Conservation (phyloP, 768 basidiomycete genomes). For the Cubamyces sp. region DNA sequence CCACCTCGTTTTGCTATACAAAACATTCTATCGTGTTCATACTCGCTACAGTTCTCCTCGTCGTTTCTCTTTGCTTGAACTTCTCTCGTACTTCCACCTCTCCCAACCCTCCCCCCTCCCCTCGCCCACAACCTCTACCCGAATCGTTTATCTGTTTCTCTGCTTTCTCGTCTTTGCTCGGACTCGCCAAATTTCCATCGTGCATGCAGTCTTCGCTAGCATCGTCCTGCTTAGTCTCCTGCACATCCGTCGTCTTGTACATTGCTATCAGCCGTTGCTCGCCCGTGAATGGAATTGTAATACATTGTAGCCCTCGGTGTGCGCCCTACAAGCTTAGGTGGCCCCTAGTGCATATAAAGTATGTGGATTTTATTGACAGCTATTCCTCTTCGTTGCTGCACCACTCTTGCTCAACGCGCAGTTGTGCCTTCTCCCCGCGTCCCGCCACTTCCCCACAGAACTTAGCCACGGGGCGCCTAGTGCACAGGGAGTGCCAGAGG, state of each 20-base stretch:
- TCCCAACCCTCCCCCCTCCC: background rate
- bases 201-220: conserved; percentile 12
- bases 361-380: background rate
- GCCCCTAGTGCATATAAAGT: background rate
- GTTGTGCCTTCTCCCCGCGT: background rate
- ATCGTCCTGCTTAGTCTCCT: conserved; percentile 9
- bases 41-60: too few relatives aligned
- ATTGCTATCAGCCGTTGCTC: conserved; percentile 3
- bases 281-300: background rate
- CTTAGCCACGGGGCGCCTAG: background rate
- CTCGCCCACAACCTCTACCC: background rate
- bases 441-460: background rate
- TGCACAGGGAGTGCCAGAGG: conserved; percentile 2
- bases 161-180: background rate
- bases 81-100: background rate
- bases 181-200: background rate
- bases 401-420: background rate
- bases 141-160: background rate
- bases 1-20: too few relatives aligned
- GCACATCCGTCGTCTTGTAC: background rate
- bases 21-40: too few relatives aligned
- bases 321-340: background rate
- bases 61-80: background rate
- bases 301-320: conserved; percentile 8
- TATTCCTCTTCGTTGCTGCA: background rate